Conservation (phyloP, 2,329 filamentous ascomycete genomes). For the Xenosphaeropsis pyriputrescens region DNA sequence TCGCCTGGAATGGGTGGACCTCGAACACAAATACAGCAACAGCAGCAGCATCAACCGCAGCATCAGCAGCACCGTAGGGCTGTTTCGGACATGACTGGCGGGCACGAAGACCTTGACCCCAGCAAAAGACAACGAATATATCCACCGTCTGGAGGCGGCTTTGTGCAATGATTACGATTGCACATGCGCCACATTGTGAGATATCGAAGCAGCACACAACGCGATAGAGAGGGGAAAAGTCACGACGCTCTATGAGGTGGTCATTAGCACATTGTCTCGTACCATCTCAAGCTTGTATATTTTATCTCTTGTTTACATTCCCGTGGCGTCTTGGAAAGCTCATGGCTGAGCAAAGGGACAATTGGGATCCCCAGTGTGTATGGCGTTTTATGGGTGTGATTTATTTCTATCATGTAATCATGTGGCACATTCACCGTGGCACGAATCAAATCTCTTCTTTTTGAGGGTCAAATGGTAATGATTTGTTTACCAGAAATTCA, state of each 20-base stretch:
- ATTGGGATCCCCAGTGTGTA: too few species aligned
- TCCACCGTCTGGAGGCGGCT: constrained; percentile 8
- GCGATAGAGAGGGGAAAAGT: not conserved
- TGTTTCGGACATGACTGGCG: constrained; percentile 15
- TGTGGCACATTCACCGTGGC: too few species aligned
- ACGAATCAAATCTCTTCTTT: too few species aligned
- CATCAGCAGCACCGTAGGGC: constrained; percentile 12
- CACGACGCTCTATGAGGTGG: not conserved
- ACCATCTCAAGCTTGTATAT: not conserved
- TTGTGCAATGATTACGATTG: constrained; percentile 7
- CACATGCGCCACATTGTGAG: not conserved
- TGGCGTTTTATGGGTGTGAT: too few species aligned
- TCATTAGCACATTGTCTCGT: not conserved
- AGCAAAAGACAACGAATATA: constrained; percentile 18
- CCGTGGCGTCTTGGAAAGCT: too few species aligned
- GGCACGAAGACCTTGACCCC: constrained; percentile 7
- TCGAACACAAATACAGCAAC: constrained; percentile 2
- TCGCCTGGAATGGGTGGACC: constrained; percentile 8
- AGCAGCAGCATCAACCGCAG: not conserved
- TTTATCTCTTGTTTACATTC: too few species aligned
- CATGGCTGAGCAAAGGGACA: too few species aligned
- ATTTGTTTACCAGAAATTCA: too few species aligned
- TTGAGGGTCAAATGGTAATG: too few species aligned
- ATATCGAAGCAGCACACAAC: not conserved
- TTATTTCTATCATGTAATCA: too few species aligned